Evolutionary conservation across 768 basidiomycete species (phyloP), one percentile per base, ranked within the genome.

Genomic region (Termitomyces sp.): DNA sequence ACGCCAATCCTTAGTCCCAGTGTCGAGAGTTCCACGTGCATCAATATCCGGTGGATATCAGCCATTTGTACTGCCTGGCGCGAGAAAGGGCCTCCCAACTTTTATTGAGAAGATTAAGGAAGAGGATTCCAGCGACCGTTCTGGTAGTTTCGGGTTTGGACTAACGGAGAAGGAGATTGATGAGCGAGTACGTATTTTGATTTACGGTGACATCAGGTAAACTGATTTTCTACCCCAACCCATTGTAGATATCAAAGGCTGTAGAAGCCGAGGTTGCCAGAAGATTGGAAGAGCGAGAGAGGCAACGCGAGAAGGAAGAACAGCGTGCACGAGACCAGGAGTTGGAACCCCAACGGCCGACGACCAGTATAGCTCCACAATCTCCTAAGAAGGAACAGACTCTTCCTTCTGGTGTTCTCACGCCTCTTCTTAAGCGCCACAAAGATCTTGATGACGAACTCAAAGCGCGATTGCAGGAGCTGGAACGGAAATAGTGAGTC

Each of bases 261-360:
- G 89, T 91, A 29, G 86, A 91, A 72, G 78, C 74, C 7, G 88
- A 91, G 66, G 88, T 88, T 50, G 80, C 84, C 15, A 75, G 85
- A 56, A 79, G 88, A 27, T 68, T 92, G 47, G 84, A 73, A 45
- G 78, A 79, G 64, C 69, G 74, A 39, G 76, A 78, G 56, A 70
- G 70, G 40, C 67, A 72, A 57, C 61, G 63, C 15, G 72, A 75
- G 41, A 64, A 67, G 52, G 71, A 76, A 64, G 70, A 72, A 60
- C 64, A 68, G 61, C 62, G 68, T 54, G 64, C 60, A 50, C 67
- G 58, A 50, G 75, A 76, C 54, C 66, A 65, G 38, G 66, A 69
- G 48, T 56, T 61, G 50, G 68, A 60, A 33, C 57, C 42, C 32
- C 66, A 69, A 52, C 58, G 39, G 38, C 57, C 59, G 52, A 56